Evolutionary conservation across 345 rosid species (phyloP).

Genomic region (Camelina laxa): DNA sequence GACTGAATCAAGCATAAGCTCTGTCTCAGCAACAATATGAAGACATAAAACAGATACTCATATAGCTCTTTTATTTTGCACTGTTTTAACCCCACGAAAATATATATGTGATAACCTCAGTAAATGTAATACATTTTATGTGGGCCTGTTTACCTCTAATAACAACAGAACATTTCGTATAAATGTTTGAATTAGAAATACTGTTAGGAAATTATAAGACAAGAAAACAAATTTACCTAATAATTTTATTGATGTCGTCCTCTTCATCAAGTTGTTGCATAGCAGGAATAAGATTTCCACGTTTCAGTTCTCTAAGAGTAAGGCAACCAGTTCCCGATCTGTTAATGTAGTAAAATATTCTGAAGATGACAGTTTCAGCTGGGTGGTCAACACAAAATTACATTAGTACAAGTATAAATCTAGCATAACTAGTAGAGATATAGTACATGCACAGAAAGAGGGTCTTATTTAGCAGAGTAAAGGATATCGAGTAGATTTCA

Average conservation of each 20-base stretch:
- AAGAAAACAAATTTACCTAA: slow-evolving; percentile 53
- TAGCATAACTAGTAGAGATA: slow-evolving; percentile 1
- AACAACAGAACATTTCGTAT: background rate
- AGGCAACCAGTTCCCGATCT: slow-evolving; percentile 77
- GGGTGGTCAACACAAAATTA: slow-evolving; percentile 41
- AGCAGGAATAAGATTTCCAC: slow-evolving; percentile 72
- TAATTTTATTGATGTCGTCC: slow-evolving; percentile 76
- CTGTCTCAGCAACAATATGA: background rate
- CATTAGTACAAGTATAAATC: slow-evolving; percentile 26
- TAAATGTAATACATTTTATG: background rate
- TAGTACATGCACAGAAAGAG: background rate
- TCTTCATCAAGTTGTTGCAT: slow-evolving; percentile 81
- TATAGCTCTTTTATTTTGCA: slow-evolving; percentile 3
- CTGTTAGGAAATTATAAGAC: background rate
- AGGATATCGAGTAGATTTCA: background rate
- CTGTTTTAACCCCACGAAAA: background rate
- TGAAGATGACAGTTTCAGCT: slow-evolving; percentile 91
- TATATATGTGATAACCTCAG: background rate
- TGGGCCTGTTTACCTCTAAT: background rate
- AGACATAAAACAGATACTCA: background rate
- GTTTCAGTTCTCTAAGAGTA: slow-evolving; percentile 76
- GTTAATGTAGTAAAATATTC: slow-evolving; percentile 75
- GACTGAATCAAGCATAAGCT: background rate
- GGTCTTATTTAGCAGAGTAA: background rate
- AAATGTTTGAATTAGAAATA: background rate